Conservation (phyloP, 495 filamentous ascomycete species). For the Talaromyces stipitatus region DNA sequence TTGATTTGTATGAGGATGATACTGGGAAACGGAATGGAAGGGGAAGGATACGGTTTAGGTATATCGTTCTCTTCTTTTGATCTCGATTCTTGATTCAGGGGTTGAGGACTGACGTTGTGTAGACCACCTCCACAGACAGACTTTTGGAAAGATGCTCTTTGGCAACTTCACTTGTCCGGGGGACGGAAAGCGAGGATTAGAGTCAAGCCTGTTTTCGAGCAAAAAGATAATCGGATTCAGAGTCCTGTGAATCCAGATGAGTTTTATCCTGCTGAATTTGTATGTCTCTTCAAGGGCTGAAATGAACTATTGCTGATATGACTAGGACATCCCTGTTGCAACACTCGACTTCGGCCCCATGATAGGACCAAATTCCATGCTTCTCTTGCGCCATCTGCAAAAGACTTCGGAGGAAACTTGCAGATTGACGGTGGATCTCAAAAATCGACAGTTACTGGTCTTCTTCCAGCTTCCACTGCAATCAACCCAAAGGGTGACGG, state of each 20-base stretch:
- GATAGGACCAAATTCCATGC: conserved; percentile 18
- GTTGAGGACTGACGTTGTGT: conserved; percentile 5
- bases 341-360: conserved; percentile 28
- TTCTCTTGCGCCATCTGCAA: conserved; percentile 22
- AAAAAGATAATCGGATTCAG: conserved; percentile 12
- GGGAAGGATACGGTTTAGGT: conserved; percentile 40
- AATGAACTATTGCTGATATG: not conserved
- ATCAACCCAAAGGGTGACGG: not conserved
- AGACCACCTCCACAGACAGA: conserved; percentile 33
- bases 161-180: conserved; percentile 17
- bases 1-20: conserved; percentile 36
- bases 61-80: conserved; percentile 4
- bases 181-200: conserved; percentile 5
- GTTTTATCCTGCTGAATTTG: conserved; percentile 22
- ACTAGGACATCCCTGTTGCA: conserved; percentile 20
- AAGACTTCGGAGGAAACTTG: conserved; percentile 1
- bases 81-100: not conserved
- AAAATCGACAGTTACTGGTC: conserved; percentile 16
- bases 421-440: conserved; percentile 22
- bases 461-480: conserved; percentile 19
- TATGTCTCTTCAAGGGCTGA: conserved; percentile 15
- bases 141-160: conserved; percentile 30
- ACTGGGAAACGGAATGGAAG: conserved; percentile 17
- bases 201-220: conserved; percentile 15
- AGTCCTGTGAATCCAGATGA: conserved; percentile 23